Evolutionary conservation across 1,284 basidiomycete species (phyloP), one percentile per base, ranked within the genome.

Genomic region (Schizophyllum commune): DNA sequence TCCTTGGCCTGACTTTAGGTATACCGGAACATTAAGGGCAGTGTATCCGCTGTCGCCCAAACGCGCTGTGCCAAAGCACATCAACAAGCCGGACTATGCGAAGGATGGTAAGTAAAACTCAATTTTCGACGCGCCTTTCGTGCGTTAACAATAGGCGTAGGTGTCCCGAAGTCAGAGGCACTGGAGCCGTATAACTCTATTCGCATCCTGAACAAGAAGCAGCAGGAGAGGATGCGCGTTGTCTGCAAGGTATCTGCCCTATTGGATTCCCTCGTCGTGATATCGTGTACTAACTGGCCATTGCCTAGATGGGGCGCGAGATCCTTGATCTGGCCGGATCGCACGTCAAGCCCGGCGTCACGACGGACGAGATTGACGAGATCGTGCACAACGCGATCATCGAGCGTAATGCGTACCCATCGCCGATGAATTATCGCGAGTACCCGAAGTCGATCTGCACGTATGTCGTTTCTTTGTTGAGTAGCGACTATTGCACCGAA

Each of bases 361-460:
- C 96, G 1, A 98, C 96, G 0, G 95, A 98, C 71, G 92, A 94
- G 72, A 81, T 97, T 58, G 96, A 99, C 75, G 87, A 86, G 65
- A 88, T 98, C 66, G 94, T 96, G 17, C 96, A 98, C 75, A 84
- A 92, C 65, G 96, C 91, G 20, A 91, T 83, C 66, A 88, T 99
- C 67, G 91, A 96, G 75, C 83, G 96, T 59, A 86, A 93, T 68
- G 86, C 92, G 56, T 99, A 99, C 74, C 97, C 96, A 4, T 94
- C 91, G 52, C 92, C 96, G 52, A 79, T 98, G 60, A 94, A 94
- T 71, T 99, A 99, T 76, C 85, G 90, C 65, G 82, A 84, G 58
- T 99, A 91, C 73, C 96, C 96, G 32, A 97, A 98, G 79, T 96
- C 93, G 55, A 86, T 97, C 56, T 99, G 96, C 88, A 96, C 91